Base-by-base conservation (phyloP, 768 basidiomycete species). In the Lactarius hengduanensis region DNA sequence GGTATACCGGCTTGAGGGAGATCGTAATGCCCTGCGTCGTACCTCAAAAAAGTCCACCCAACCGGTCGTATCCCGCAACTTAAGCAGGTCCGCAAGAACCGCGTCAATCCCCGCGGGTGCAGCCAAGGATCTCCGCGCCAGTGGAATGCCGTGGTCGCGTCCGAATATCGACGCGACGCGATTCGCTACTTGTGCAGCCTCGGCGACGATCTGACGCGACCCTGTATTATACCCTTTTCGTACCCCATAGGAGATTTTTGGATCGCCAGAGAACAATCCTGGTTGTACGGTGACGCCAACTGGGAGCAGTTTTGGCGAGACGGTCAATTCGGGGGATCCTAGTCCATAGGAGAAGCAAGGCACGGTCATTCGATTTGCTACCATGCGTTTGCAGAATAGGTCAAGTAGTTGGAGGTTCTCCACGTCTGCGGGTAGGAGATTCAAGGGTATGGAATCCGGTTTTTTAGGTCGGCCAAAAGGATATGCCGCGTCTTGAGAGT, bases 161-260 rank as follows among this genome's bases (percentile, higher is more conserved):
- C 84, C 85, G 78, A 92, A 94, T 47, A 78, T 80, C 32, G 94
- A 96, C 1, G 90, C 88, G 0, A 88, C 80, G 2, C 88, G 85
- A 57, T 86, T 88, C 0, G 92, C 94, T 20, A 88, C 72, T 72
- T 94, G 90, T 89, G 95, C 95, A 71, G 82, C 80, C 75, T 97
- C 94, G 0, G 87, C 80, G 13, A 99, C 86, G 61, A 93, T 72
- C 57, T 74, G 71, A 50, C 84, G 82, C 20, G 89, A 69, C 30
- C 87, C 85, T 1, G 50, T 41, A 20, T 78, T 78, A 3, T 61
- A 3, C 18, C 70, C 69, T 9, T 72, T 62, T 0, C 50, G 64
- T 2, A 90, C 82, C 1, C 65, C 68, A 72, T 89, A 91, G 6
- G 69, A 71, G 22, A 83, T 74, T 22, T 76, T 69, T 10, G 81